phyloP scores from a whole-genome alignment of 805 yeast genomes.

The Naumovozyma baii region DNA sequence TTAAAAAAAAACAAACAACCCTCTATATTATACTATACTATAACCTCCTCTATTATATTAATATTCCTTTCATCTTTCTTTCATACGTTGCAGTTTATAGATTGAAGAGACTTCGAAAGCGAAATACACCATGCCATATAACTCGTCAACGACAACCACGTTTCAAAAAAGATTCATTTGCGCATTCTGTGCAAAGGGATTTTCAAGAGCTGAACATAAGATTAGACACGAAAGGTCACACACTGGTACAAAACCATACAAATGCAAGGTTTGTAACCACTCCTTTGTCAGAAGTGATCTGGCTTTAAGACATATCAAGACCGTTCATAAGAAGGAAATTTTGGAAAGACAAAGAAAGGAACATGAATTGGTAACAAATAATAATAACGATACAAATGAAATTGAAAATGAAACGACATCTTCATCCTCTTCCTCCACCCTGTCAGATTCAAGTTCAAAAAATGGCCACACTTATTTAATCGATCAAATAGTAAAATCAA shows the following conservation, averaged over 20 bases:
- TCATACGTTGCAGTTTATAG: too few relatives aligned
- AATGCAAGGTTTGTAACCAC: slow-evolving; percentile 58
- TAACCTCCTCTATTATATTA: too few relatives aligned
- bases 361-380: not conserved
- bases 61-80: too few relatives aligned
- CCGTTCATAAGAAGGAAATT: slow-evolving; percentile 46
- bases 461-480: not conserved
- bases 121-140: not conserved
- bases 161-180: slow-evolving; percentile 56
- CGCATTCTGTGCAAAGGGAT: slow-evolving; percentile 70
- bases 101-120: too few relatives aligned
- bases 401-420: not conserved
- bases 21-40: too few relatives aligned
- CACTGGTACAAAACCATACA: slow-evolving; percentile 72
- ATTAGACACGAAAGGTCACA: slow-evolving; percentile 73
- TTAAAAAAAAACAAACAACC: too few relatives aligned
- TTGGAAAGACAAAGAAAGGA: not conserved
- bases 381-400: too few relatives aligned
- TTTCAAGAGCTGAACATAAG: slow-evolving; percentile 70
- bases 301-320: slow-evolving; percentile 65
- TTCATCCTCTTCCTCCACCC: not conserved
- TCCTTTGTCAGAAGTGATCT: slow-evolving; percentile 72
- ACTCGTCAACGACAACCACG: not conserved
- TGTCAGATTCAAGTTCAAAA: not conserved
- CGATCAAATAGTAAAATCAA: not conserved